Evolutionary conservation across 805 yeast genomes (phyloP), one percentile per base, ranked within the genome.

Genomic region (Saturnispora besseyi): DNA sequence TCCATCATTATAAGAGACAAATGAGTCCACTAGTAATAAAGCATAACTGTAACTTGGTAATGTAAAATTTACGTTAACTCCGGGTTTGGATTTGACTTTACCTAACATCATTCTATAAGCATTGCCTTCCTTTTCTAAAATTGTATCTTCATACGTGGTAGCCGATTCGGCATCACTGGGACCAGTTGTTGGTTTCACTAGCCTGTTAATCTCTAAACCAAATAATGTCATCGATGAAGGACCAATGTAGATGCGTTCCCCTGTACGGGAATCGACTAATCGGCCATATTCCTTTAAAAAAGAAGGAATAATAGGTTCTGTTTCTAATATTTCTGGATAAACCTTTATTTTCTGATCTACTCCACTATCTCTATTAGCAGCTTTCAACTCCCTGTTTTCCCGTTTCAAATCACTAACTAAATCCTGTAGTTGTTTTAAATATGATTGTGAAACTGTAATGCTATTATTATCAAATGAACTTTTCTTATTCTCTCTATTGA

Each of bases 211-310:
- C 55, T 85, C 91, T 50, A 85, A 68, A 5, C 90, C 90, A 62
- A 85, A 85, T 15, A 84, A 64, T 0, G 93, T 84, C 90, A 85
- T 84, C 1, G 91, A 84, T 0, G 90, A 83, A 0, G 89, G 81
- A 0, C 95, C 95, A 34, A 84, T 86, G 59, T 84, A 85, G 36
- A 84, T 76, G 51, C 79, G 75, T 57, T 83, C 87, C 4, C 91
- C 91, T 1, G 88, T 82, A 54, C 87, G 71, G 0, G 89, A 82
- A 56, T 82, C 83, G 2, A 85, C 79, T 40, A 85, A 67, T 47
- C 87, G 73, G 2, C 91, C 88, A 57, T 81, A 78, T 55, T 80
- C 78, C 56, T 82, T 87, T 24, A 84, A 72, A 48, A 84, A 81
- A 8, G 87, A 87, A 2, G 84, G 82, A 4, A 82, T 81, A 8